Evolutionary conservation across 176 grass and related monocot species (phyloP), one percentile per base, ranked within the genome.

Genomic region (Oryza meyeriana): DNA sequence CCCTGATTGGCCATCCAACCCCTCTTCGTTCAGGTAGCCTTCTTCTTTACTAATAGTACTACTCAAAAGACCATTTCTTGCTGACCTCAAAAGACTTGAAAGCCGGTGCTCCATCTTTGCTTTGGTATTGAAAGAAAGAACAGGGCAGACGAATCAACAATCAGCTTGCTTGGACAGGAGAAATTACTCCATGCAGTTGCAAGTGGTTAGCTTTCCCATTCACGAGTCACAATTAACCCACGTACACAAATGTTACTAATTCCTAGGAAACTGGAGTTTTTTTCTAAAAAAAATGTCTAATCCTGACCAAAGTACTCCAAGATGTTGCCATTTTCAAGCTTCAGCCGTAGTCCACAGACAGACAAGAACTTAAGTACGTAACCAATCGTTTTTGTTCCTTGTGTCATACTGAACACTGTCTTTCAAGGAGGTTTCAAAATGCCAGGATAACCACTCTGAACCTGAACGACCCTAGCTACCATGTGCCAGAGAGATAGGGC

Each of bases 1-100:
- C 12, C 84, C 70, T 1, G 92, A 89, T 6, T 97, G 95, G 95
- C 95, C 95, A 0, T 38, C 75, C 8, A 94, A 85, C 2, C 95
- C 92, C 0, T 57, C 82, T 3, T 36, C 85, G 1, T 97, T 94
- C 73, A 97, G 87, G 95, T 97, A 65, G 35, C 25, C 36, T 33
- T 24, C 41, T 24, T 58, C n/a, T n/a, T n/a, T n/a, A n/a, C n/a
- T n/a, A n/a, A n/a, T n/a, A n/a, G n/a, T 68, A 13, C 33, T 61
- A 18, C 50, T 55, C 48, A 22, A 55, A 42, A 8, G n/a, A 25
- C 9, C n/a, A 59, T 1, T 42, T 50, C 29, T 74, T 26, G 39
- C 41, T 48, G 13, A 5, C 8, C 27, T 12, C 13, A 31, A 61
- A 25, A 50, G 17, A 74, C 71, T 74, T 22, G 48, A 16, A 50